Evolutionary conservation across 2,329 filamentous ascomycete species (phyloP), one percentile per base, ranked within the genome.

Genomic region (Pseudonectria buxi): DNA sequence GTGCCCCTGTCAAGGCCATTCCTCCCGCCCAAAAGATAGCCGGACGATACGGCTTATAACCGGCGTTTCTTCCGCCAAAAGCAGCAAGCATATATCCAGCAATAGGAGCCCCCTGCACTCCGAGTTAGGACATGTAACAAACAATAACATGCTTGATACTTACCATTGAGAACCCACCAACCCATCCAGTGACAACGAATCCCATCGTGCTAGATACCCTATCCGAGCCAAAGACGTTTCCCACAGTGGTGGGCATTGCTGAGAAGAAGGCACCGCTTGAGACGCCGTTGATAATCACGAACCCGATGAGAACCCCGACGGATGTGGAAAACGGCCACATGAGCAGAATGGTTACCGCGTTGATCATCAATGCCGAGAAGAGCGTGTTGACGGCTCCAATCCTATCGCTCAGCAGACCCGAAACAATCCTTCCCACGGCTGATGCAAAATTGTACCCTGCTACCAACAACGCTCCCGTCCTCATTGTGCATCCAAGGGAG

Each of bases 181-280:
- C 64, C 76, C 74, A 81, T 3, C 71, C 69, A 0, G 71, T 76
- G 3, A 77, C 67, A 27, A 74, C 65, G 71, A 79, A 78, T 4
- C 72, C 68, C 67, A 80, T 74, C 0, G 71, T 74, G 24, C 75
- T 67, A 7, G 67, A 61, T 30, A 75, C 66, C 6, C 71, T 59
- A 3, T 62, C 65, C 3, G 64, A 71, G 7, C 72, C 75, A 58
- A 77, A 77, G 1, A 74, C 64, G 49, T 68, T 74, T 0, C 69
- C 69, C 1, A 78, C 70, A 1, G 75, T 74, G 1, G 76, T 78
- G 1, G 76, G 76, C 59, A 79, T 75, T 0, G 70, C 69, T 3
- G 71, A 67, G 50, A 80, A 80, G 57, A 79, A 80, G 0, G 69
- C 72, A 1, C 76, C 76, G 47, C 78, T 78, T 1, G 71, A 66